Evolutionary conservation across 1,284 basidiomycete genomes (phyloP).

Genomic region (Cutaneotrichosporon sp.): DNA sequence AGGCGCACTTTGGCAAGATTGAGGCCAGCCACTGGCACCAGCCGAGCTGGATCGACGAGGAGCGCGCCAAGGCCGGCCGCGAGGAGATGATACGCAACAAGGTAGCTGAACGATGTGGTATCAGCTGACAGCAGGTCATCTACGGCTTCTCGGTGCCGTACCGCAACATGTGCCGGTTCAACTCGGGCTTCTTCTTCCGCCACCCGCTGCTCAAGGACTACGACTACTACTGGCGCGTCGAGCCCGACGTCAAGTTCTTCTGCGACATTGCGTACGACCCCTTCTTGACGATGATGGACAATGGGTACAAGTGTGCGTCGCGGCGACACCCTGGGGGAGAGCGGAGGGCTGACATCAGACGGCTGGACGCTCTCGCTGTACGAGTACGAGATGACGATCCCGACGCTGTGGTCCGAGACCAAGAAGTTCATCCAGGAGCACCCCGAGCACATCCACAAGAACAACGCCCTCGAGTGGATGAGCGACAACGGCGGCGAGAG

Average conservation of each 20-base stretch:
- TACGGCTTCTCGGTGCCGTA: slow-evolving; percentile 73
- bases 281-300: slow-evolving; percentile 82
- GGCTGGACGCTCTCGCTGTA: slow-evolving; percentile 76
- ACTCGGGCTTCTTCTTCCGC: slow-evolving; percentile 82
- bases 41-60: slow-evolving; percentile 77
- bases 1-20: slow-evolving; percentile 79
- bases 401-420: slow-evolving; percentile 70
- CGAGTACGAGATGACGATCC: slow-evolving; percentile 76
- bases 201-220: slow-evolving; percentile 76
- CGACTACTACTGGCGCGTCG: slow-evolving; percentile 91
- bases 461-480: slow-evolving; percentile 74
- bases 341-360: slow-evolving; percentile 38
- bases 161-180: slow-evolving; percentile 81
- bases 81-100: slow-evolving; percentile 69
- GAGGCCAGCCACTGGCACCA: slow-evolving; percentile 80
- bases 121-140: slow-evolving; percentile 62
- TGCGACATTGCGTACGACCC: slow-evolving; percentile 63
- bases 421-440: slow-evolving; percentile 69
- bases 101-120: background rate
- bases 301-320: slow-evolving; percentile 62
- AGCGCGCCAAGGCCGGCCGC: slow-evolving; percentile 64
- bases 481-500: slow-evolving; percentile 65
- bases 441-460: slow-evolving; percentile 66
- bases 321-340: background rate
- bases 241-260: slow-evolving; percentile 39